These are phyloP conservation scores for Pleurotus citrinopileatus DNA, from an alignment of 768 basidiomycete genomes.

Conservation along the genomic window DNA sequence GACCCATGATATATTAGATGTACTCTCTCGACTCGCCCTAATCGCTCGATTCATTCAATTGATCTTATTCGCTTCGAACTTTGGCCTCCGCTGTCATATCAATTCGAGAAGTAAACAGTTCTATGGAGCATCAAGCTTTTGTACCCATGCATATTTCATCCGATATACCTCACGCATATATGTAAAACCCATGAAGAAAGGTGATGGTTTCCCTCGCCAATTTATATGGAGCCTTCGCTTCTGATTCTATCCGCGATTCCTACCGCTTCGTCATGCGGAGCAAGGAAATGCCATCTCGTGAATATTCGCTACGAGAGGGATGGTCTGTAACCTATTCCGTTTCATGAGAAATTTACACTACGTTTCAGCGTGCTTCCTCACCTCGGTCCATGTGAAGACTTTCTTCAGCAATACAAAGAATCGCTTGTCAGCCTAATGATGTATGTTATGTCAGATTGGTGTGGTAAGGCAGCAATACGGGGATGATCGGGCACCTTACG, in stretches of 20 bases:
- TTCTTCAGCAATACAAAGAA: conserved; percentile 83
- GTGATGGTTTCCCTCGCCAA: no score
- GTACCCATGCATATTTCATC: no score
- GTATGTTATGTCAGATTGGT: conserved; percentile 1
- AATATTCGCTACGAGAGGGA: conserved; percentile 54
- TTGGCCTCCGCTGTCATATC: no score
- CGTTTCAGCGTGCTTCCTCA: conserved; percentile 22
- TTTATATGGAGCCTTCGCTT: not conserved
- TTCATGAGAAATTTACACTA: not conserved
- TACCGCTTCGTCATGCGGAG: conserved; percentile 27
- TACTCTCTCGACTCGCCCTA: no score
- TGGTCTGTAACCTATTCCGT: conserved; percentile 57
- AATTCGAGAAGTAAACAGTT: no score
- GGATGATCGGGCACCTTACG: conserved; percentile 57
- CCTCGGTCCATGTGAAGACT: conserved; percentile 71
- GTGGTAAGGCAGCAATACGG: not conserved
- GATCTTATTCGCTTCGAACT: no score
- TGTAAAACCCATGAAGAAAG: no score
- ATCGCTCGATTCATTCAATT: no score
- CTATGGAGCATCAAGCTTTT: no score
- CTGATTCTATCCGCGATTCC: not conserved
- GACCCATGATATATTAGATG: no score
- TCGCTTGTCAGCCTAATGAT: conserved; percentile 74
- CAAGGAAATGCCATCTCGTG: conserved; percentile 64
- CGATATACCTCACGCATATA: no score